phyloP scores from a whole-genome alignment of 169 alveolate species.

The Eimeria nieschulzi region DNA sequence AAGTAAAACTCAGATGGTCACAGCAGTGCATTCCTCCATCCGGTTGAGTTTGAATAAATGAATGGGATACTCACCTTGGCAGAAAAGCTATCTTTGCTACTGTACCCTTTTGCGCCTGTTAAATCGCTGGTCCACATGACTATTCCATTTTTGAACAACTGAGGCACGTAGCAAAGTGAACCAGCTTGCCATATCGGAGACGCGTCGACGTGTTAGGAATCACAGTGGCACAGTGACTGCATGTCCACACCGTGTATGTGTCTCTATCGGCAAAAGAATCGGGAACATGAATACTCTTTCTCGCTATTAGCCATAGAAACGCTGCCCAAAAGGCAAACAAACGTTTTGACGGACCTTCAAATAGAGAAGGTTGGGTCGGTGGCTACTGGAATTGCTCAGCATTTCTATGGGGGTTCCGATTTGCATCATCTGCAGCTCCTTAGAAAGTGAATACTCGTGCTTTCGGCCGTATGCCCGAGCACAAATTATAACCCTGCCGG shows the following conservation, averaged over 20 bases:
- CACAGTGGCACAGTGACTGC: too few relatives aligned
- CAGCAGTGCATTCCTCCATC: too few relatives aligned
- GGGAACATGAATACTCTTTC: not conserved
- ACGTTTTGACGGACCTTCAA: conserved; percentile 23
- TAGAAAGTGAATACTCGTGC: not conserved
- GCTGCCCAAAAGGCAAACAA: not conserved
- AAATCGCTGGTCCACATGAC: conserved; percentile 53
- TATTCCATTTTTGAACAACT: conserved; percentile 50
- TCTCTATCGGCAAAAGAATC: too few relatives aligned
- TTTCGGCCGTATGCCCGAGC: conserved; percentile 25
- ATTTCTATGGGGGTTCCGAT: conserved; percentile 21
- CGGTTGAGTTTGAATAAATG: not conserved
- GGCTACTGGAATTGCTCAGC: conserved; percentile 14
- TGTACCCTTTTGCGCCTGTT: conserved; percentile 43
- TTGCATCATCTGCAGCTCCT: conserved; percentile 44
- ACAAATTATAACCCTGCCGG: not conserved
- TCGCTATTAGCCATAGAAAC: not conserved
- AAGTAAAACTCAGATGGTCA: too few relatives aligned
- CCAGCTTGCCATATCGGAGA: too few relatives aligned
- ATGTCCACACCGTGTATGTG: too few relatives aligned
- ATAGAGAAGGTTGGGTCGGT: conserved; percentile 36
- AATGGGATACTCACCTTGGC: not conserved
- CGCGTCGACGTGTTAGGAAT: too few relatives aligned
- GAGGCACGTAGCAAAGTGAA: not conserved
- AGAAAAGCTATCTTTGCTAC: not conserved